These are phyloP conservation scores for Sanghuangporus weigelae DNA, from an alignment of 1,284 basidiomycete species.

Conservation along the genomic window DNA sequence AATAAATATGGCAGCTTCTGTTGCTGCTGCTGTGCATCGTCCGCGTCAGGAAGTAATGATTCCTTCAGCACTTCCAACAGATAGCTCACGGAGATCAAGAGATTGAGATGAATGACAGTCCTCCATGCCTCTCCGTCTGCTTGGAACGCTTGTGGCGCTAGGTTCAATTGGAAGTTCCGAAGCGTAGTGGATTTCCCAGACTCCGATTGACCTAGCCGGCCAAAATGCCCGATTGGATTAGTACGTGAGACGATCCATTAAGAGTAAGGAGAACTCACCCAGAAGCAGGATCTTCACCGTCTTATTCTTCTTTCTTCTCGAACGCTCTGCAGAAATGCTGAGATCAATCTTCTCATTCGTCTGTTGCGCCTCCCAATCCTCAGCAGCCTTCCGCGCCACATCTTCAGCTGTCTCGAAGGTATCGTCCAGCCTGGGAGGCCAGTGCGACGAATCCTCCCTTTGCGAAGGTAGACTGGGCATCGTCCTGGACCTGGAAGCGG, in stretches of 20 bases:
- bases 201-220: conserved; percentile 52
- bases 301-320: conserved; percentile 34
- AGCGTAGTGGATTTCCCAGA: conserved; percentile 63
- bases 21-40: background rate
- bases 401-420: conserved; percentile 32
- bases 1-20: conserved; percentile 1
- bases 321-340: conserved; percentile 39
- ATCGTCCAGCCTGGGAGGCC: conserved; percentile 8
- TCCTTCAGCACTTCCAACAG: conserved; percentile 42
- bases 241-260: background rate
- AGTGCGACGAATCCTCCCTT: conserved; percentile 1
- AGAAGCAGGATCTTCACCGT: conserved; percentile 48
- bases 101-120: conserved; percentile 58
- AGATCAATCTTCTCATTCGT: conserved; percentile 52
- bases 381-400: conserved; percentile 33
- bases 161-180: conserved; percentile 59
- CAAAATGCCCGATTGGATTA: background rate
- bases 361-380: conserved; percentile 47
- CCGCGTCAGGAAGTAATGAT: background rate
- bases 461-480: background rate
- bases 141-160: conserved; percentile 53
- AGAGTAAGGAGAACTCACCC: conserved; percentile 32
- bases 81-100: conserved; percentile 54
- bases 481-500: background rate
- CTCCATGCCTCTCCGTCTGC: conserved; percentile 55